A percentile compares a stretch with the other conserved stretches of the same genome.
Evolutionary conservation across 2,329 filamentous ascomycete genomes (phyloP).

Genomic region (Talaromyces islandicus): DNA sequence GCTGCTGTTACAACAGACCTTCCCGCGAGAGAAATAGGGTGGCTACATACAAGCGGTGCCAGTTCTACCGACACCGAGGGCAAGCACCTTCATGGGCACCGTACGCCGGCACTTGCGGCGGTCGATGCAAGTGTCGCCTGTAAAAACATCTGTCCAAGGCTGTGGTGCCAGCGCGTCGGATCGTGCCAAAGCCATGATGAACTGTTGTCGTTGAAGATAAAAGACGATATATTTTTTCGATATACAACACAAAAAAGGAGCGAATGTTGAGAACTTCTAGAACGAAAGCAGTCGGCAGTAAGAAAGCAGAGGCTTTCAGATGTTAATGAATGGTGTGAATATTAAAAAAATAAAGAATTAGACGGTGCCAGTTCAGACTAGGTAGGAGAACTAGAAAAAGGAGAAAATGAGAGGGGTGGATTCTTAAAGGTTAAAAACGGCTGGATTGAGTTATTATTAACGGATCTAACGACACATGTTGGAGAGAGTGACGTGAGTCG

Average conservation of each 20-base stretch:
- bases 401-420: background rate
- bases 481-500: background rate
- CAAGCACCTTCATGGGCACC: conserved; percentile 67
- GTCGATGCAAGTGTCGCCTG: conserved; percentile 62
- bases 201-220: background rate
- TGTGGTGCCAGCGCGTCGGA: conserved; percentile 35
- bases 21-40: background rate
- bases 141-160: conserved; percentile 46
- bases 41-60: conserved; percentile 58
- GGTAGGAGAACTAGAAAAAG: background rate
- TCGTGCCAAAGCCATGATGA: conserved; percentile 29
- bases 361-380: background rate
- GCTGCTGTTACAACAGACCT: background rate
- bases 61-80: conserved; percentile 63
- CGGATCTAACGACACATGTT: background rate
- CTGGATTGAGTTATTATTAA: too few relatives aligned
- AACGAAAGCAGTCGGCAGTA: background rate
- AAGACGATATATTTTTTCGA: background rate
- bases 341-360: background rate
- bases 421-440: background rate
- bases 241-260: background rate
- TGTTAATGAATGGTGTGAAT: background rate
- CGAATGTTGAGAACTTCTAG: background rate
- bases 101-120: conserved; percentile 58
- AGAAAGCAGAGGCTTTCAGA: background rate